Conservation (phyloP, 23 red algal species). For the Rhodosorus marinus region DNA sequence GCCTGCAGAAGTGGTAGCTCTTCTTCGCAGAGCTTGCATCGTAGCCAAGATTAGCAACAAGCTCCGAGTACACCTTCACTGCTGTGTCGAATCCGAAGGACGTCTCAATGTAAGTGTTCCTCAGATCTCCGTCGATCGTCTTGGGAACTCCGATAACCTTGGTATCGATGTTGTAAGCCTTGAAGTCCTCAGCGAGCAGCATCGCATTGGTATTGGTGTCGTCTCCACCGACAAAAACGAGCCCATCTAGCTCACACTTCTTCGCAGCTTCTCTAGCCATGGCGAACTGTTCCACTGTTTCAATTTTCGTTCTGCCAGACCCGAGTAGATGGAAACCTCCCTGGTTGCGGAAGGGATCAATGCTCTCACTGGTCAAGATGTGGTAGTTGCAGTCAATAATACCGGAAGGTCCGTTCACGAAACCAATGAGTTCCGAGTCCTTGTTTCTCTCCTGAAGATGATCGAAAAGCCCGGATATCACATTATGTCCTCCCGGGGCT, state of each 20-base stretch:
- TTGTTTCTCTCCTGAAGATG: conserved; percentile 41
- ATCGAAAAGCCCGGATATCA: conserved; percentile 76
- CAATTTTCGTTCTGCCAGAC: conserved; percentile 92
- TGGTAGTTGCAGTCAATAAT: conserved; percentile 41
- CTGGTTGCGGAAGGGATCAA: conserved; percentile 63
- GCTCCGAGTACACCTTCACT: conserved; percentile 56
- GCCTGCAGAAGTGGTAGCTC: conserved; percentile 70
- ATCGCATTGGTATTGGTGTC: conserved; percentile 94
- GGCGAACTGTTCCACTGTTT: conserved; percentile 63
- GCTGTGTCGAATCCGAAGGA: conserved; percentile 94
- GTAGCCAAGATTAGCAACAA: conserved; percentile 65
- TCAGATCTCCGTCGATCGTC: conserved; percentile 90
- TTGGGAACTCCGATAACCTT: conserved; percentile 79
- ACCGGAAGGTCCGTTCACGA: conserved; percentile 62
- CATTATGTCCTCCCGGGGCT: conserved; percentile 91
- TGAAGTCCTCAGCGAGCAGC: conserved; percentile 83
- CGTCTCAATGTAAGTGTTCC: conserved; percentile 63
- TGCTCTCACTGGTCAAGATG: conserved; percentile 18
- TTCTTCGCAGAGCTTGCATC: conserved; percentile 90
- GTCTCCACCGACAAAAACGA: conserved; percentile 87
- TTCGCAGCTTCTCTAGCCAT: conserved; percentile 32
- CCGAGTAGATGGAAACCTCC: conserved; percentile 98
- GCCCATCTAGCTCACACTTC: conserved; percentile 56
- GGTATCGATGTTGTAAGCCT: conserved; percentile 18
- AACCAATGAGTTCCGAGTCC: conserved; percentile 48